Percentiles rank a stretch among this genome's conserved stretches.
These are phyloP conservation scores for Datisca glomerata DNA, from an alignment of 306 rosid genomes.

Conservation along the genomic window DNA sequence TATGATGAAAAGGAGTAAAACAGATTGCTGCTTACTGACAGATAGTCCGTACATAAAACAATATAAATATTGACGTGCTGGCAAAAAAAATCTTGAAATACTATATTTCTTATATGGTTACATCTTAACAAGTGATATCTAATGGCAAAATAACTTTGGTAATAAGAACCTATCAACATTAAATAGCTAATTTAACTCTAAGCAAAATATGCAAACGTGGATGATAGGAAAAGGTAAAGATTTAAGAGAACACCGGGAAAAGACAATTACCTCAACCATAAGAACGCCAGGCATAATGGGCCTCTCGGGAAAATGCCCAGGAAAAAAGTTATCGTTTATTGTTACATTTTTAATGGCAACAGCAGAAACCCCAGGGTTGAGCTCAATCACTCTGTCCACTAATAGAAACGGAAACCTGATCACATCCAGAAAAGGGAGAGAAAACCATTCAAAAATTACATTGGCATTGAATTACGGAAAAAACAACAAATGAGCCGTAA, in stretches of 20 bases:
- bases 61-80: no score
- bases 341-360: slow-evolving; percentile 42
- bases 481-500: neutral
- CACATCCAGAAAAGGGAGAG: neutral
- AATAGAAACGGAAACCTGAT: slow-evolving; percentile 80
- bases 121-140: no score
- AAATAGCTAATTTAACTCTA: no score
- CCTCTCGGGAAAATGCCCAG: slow-evolving; percentile 88
- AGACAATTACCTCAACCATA: slow-evolving; percentile 54
- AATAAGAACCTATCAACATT: no score
- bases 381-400: slow-evolving; percentile 63
- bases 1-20: no score
- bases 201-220: no score
- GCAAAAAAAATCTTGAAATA: no score
- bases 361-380: slow-evolving; percentile 24
- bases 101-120: no score
- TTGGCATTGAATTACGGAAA: neutral
- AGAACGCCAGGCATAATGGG: slow-evolving; percentile 95
- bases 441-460: neutral
- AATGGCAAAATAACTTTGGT: no score
- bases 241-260: neutral
- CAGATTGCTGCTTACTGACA: no score
- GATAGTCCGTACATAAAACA: no score
- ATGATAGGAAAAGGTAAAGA: neutral
- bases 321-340: slow-evolving; percentile 74